Base-by-base conservation (phyloP, 1,284 basidiomycete genomes). In the Ganoderma lingzhi region DNA sequence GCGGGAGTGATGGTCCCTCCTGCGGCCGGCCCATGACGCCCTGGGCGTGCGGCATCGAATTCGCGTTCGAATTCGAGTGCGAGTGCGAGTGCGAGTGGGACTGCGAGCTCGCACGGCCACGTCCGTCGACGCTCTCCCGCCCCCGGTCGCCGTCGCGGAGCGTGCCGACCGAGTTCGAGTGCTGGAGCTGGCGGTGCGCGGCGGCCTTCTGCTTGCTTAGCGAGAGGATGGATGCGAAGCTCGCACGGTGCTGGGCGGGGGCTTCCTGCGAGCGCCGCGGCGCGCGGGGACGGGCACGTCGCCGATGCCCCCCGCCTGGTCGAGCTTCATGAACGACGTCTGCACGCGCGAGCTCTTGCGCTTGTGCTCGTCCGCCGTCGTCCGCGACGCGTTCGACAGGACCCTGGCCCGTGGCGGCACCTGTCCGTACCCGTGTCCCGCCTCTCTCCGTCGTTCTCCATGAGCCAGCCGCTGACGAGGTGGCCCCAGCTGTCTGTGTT, bases 221-320 rank as follows among this genome's bases (percentile, higher is more conserved):
- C 23, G 82, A 79, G 73, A 88, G 86, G 63, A 88, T 79, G 73
- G 82, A 86, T 0, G 84, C 84, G 6, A 89, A 78, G 73, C 86
- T 87, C 62, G 80, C 78, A 23, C 87, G 82, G 72, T 83, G 71
- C 39, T 74, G 70, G 62, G 69, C 70, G 65, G 62, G 76, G 65
- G 64, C 66, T 63, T 74, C 73, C 67, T 76, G 74, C 30, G 78
- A 60, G 45, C 78, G 77, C 5, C 73, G 76, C 10, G 72, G 68
- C 61, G 74, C 59, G 76, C 68, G 0, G 86, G 87, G 51, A 80
- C 78, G 3, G 90, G 90, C 0, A 88, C 86, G 72, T 89, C 88
- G 41, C 90, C 90, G 32, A 92, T 84, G 42, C 87, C 89, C 30
- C 87, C 88, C 12, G 82, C 76, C 63, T 80, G 74, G 73, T 85